These are phyloP conservation scores for Orbilia blumenaviensis DNA, from an alignment of 2,329 filamentous ascomycete genomes.

Conservation along the genomic window DNA sequence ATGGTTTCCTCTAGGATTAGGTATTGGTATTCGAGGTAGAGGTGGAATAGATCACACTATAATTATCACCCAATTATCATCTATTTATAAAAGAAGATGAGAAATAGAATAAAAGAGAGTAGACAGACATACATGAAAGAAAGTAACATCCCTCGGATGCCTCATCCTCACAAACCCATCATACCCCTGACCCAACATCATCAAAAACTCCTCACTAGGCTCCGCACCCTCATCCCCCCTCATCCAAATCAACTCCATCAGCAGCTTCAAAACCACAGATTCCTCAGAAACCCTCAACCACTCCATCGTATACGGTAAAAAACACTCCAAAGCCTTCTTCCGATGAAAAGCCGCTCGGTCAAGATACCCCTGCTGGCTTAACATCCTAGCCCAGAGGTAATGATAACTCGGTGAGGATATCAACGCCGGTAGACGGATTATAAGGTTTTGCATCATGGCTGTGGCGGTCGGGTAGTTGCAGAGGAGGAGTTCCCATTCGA, in stretches of 20 bases:
- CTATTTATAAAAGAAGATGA: not conserved
- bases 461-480: constrained; percentile 10
- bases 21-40: constrained; percentile 27
- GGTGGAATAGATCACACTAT: constrained; percentile 30
- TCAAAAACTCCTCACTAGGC: constrained; percentile 10
- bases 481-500: constrained; percentile 37
- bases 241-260: constrained; percentile 13
- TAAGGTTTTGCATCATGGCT: not conserved
- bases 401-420: constrained; percentile 5
- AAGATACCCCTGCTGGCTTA: constrained; percentile 27
- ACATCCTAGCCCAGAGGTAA: constrained; percentile 24
- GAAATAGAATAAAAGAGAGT: no score
- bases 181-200: not conserved
- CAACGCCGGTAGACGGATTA: not conserved
- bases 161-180: constrained; percentile 25
- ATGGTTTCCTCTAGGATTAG: not conserved
- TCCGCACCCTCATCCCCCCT: constrained; percentile 12
- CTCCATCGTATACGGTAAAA: constrained; percentile 2
- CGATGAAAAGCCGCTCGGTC: not conserved
- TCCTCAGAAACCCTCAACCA: constrained; percentile 17
- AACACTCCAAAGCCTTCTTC: constrained; percentile 17
- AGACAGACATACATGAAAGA: constrained; percentile 44
- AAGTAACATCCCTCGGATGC: constrained; percentile 18
- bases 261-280: not conserved
- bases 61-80: not conserved